These are phyloP conservation scores for Botryosphaeria dothidea DNA, from an alignment of 2,329 filamentous ascomycete genomes.

Conservation along the genomic window DNA sequence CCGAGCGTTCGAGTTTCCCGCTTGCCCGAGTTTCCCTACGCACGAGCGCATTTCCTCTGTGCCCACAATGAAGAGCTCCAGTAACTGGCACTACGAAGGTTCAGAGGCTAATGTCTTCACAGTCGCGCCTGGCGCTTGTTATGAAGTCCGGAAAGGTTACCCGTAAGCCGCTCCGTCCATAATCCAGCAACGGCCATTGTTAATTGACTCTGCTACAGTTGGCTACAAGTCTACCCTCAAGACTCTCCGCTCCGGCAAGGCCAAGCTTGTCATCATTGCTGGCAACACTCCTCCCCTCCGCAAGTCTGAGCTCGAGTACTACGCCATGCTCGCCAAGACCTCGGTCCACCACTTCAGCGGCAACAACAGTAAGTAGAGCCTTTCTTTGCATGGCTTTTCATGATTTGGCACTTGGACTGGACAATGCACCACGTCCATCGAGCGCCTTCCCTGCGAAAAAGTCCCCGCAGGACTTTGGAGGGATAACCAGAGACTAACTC, in stretches of 20 bases:
- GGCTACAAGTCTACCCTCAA: constrained; percentile 91
- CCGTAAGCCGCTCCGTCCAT: constrained; percentile 27
- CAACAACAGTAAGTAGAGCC: constrained; percentile 85
- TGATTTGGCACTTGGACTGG: neutral
- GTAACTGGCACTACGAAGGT: neutral
- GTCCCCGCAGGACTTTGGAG: constrained; percentile 83
- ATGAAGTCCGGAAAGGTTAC: constrained; percentile 71
- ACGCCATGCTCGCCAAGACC: constrained; percentile 71
- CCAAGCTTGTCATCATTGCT: constrained; percentile 94
- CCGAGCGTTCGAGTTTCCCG: too few species aligned
- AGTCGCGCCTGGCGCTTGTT: constrained; percentile 64
- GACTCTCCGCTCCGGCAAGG: constrained; percentile 88
- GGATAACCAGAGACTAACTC: constrained; percentile 67
- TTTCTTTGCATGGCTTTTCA: constrained; percentile 21
- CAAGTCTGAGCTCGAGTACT: constrained; percentile 94
- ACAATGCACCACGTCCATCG: constrained; percentile 24
- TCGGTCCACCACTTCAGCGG: constrained; percentile 97
- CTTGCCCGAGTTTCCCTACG: too few species aligned
- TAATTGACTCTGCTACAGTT: constrained; percentile 38
- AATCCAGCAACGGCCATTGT: neutral
- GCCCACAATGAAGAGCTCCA: too few species aligned
- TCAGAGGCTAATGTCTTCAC: neutral
- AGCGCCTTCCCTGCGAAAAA: constrained; percentile 80
- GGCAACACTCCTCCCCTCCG: constrained; percentile 97
- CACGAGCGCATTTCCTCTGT: too few species aligned